phyloP scores from a whole-genome alignment of 805 yeast genomes.

The Kodamaea restingae region DNA sequence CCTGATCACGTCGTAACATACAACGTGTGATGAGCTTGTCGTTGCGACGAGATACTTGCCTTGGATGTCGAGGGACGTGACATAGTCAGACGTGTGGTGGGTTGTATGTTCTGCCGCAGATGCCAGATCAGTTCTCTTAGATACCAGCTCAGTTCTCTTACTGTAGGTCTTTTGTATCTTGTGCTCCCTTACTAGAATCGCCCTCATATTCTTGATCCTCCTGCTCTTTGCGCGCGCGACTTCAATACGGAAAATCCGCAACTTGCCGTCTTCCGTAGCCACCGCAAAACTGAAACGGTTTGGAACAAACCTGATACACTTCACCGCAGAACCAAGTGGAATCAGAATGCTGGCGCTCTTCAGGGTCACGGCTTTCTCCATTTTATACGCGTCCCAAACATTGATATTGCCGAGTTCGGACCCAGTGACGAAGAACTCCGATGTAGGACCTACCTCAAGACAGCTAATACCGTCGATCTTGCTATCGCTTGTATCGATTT shows the following conservation, averaged over 20 bases:
- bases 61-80: neutral
- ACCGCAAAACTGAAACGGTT: slow-evolving; percentile 58
- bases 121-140: no score
- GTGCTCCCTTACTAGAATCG: slow-evolving; percentile 38
- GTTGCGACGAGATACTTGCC: slow-evolving; percentile 38
- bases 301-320: slow-evolving; percentile 47
- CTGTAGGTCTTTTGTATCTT: slow-evolving; percentile 40
- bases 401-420: slow-evolving; percentile 69
- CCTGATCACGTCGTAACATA: slow-evolving; percentile 54
- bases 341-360: slow-evolving; percentile 43
- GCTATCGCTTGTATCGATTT: slow-evolving; percentile 48
- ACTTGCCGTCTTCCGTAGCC: slow-evolving; percentile 43
- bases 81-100: no score
- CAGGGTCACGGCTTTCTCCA: slow-evolving; percentile 59
- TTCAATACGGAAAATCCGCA: slow-evolving; percentile 37
- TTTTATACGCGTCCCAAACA: slow-evolving; percentile 70
- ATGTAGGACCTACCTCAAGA: slow-evolving; percentile 56
- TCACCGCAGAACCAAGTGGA: slow-evolving; percentile 48
- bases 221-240: slow-evolving; percentile 31
- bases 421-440: slow-evolving; percentile 68
- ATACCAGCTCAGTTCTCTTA: no score
- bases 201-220: slow-evolving; percentile 26
- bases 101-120: no score
- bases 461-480: slow-evolving; percentile 44
- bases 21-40: slow-evolving; percentile 51